Evolutionary conservation across 179 eudicot genomes (phyloP).

Genomic region (Amaranthus tricolor): DNA sequence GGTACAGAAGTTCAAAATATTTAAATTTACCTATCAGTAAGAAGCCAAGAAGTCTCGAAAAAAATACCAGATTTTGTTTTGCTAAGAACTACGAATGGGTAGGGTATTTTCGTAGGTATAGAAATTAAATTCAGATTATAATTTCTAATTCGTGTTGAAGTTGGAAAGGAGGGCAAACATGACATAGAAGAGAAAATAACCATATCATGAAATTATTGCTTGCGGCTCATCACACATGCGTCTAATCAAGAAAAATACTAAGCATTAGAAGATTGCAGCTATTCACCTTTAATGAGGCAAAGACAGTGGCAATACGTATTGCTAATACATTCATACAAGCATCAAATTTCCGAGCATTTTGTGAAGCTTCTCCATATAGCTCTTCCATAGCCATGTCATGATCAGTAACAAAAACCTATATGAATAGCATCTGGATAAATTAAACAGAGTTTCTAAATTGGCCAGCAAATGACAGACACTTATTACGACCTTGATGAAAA

Average conservation of each 20-base stretch:
- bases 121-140: neutral
- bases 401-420: slow-evolving; percentile 76
- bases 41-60: neutral
- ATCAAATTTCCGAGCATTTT: slow-evolving; percentile 62
- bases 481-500: neutral
- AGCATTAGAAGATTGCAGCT: neutral
- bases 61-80: neutral
- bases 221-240: neutral
- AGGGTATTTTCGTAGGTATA: neutral
- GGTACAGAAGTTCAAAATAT: too few species aligned
- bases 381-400: slow-evolving; percentile 78
- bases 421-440: slow-evolving; percentile 14
- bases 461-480: neutral
- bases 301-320: slow-evolving; percentile 76
- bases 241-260: neutral
- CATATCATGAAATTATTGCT: neutral
- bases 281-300: slow-evolving; percentile 93
- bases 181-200: neutral
- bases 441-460: neutral
- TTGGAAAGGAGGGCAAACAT: neutral
- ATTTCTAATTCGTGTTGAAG: neutral
- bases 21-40: neutral
- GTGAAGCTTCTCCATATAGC: slow-evolving; percentile 56
- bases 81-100: neutral
- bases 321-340: slow-evolving; percentile 73